phyloP scores from a whole-genome alignment of 2,329 filamentous ascomycete species.

The Colletotrichum sp. region DNA sequence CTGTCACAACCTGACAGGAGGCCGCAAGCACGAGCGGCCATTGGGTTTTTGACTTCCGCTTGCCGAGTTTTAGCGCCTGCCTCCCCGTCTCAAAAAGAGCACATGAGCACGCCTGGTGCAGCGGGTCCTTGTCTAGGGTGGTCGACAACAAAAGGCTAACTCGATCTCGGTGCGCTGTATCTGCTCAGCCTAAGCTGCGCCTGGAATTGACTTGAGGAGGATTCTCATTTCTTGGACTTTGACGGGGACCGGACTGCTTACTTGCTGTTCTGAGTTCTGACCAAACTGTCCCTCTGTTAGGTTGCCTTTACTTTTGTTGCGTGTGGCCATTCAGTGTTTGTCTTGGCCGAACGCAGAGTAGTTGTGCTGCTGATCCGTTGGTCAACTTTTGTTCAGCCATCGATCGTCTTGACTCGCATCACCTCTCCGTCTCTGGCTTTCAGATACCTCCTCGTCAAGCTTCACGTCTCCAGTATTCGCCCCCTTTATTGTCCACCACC shows the following conservation, averaged over 20 bases:
- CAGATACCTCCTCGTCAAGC: not conserved
- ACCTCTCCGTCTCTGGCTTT: not conserved
- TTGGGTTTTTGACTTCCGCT: constrained; percentile 33
- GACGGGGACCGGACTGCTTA: not conserved
- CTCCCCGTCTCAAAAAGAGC: constrained; percentile 47
- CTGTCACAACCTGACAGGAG: not conserved
- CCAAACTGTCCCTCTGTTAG: not conserved
- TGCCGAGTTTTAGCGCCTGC: constrained; percentile 45
- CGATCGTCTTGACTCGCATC: not conserved
- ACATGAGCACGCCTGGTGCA: constrained; percentile 52
- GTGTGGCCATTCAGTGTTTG: not conserved
- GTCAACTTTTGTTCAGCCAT: not conserved
- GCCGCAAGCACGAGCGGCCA: not conserved
- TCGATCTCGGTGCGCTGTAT: not conserved
- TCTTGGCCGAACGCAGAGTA: not conserved
- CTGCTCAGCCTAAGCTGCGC: not conserved
- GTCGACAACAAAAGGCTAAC: constrained; percentile 18
- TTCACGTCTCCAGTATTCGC: not conserved
- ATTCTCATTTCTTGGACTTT: not conserved
- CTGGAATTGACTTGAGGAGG: not conserved
- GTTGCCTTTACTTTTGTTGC: not conserved
- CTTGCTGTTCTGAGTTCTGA: not conserved
- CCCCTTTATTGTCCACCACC: not conserved
- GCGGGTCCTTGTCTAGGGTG: constrained; percentile 34
- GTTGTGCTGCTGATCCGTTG: not conserved